A percentile compares a stretch with the other conserved stretches of the same genome.
Evolutionary conservation across 2,329 filamentous ascomycete species (phyloP).

Genomic region (Alternaria triticimaculans): DNA sequence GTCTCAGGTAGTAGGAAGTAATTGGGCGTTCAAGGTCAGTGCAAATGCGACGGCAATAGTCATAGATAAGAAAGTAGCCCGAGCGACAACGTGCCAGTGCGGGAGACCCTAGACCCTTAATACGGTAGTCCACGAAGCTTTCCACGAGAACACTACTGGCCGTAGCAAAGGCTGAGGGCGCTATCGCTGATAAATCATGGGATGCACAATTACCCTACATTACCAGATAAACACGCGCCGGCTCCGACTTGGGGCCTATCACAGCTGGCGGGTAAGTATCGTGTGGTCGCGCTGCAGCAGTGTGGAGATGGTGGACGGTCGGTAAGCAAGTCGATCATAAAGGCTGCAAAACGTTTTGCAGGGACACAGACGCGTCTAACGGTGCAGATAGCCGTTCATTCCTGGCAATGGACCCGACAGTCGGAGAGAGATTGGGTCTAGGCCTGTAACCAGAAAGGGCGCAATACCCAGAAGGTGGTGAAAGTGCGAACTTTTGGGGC

Average conservation of each 20-base stretch:
- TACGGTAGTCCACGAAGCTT: slow-evolving; percentile 8
- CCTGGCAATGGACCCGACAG: background rate
- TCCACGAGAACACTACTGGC: slow-evolving; percentile 10
- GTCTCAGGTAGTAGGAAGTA: background rate
- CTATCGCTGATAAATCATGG: slow-evolving; percentile 35
- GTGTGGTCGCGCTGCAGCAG: background rate
- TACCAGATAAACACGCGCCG: background rate
- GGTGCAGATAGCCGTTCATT: background rate
- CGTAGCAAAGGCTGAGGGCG: slow-evolving; percentile 2
- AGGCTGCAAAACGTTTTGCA: background rate
- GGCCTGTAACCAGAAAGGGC: background rate
- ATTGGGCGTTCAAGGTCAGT: background rate
- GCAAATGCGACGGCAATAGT: background rate
- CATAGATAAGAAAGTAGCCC: background rate
- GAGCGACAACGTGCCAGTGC: background rate
- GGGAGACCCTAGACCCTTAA: slow-evolving; percentile 1
- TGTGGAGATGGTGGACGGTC: slow-evolving; percentile 2
- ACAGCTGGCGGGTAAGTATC: background rate
- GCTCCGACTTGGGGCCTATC: slow-evolving; percentile 12
- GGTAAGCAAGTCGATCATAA: background rate
- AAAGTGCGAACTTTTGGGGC: slow-evolving; percentile 11
- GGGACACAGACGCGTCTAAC: background rate
- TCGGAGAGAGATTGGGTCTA: background rate
- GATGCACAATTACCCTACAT: background rate
- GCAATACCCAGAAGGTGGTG: slow-evolving; percentile 12